Evolutionary conservation across 2,329 filamentous ascomycete species (phyloP).

Genomic region (Monosporascus ibericus): DNA sequence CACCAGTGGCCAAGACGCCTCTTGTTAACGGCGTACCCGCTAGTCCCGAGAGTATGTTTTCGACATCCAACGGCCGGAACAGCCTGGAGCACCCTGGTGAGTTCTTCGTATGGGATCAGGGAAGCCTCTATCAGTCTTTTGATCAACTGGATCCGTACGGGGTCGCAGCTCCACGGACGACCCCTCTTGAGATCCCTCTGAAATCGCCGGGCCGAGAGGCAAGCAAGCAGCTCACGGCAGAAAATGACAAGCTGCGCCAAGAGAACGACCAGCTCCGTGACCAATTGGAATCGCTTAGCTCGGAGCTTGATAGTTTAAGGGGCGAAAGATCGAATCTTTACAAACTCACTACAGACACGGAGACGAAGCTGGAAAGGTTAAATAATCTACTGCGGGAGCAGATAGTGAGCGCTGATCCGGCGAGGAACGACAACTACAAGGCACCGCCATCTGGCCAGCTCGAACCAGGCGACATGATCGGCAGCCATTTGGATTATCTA

Average conservation of each 20-base stretch:
- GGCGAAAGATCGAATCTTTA: slow-evolving; percentile 32
- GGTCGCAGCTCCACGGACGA: slow-evolving; percentile 29
- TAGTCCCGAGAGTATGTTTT: slow-evolving; percentile 72
- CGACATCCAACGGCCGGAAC: slow-evolving; percentile 56
- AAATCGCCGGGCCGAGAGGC: slow-evolving; percentile 53
- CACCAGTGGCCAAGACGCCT: slow-evolving; percentile 34
- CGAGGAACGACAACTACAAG: slow-evolving; percentile 40
- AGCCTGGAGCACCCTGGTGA: slow-evolving; percentile 50
- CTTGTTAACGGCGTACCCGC: slow-evolving; percentile 57
- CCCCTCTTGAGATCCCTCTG: slow-evolving; percentile 50
- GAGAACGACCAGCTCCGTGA: slow-evolving; percentile 36
- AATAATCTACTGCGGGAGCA: slow-evolving; percentile 62
- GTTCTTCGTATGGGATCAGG: slow-evolving; percentile 68
- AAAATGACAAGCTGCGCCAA: slow-evolving; percentile 39
- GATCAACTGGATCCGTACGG: slow-evolving; percentile 53
- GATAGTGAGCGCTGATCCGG: slow-evolving; percentile 58
- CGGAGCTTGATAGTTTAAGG: slow-evolving; percentile 31
- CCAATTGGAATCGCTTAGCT: slow-evolving; percentile 26
- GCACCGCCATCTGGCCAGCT: slow-evolving; percentile 33
- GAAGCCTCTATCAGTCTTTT: slow-evolving; percentile 64
- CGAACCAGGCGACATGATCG: slow-evolving; percentile 42
- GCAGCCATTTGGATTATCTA: slow-evolving; percentile 63
- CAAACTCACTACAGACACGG: slow-evolving; percentile 54
- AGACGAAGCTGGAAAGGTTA: slow-evolving; percentile 59
- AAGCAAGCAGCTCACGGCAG: slow-evolving; percentile 42